Evolutionary conservation across 2,329 filamentous ascomycete species (phyloP).

Genomic region (Fusarium coicis): DNA sequence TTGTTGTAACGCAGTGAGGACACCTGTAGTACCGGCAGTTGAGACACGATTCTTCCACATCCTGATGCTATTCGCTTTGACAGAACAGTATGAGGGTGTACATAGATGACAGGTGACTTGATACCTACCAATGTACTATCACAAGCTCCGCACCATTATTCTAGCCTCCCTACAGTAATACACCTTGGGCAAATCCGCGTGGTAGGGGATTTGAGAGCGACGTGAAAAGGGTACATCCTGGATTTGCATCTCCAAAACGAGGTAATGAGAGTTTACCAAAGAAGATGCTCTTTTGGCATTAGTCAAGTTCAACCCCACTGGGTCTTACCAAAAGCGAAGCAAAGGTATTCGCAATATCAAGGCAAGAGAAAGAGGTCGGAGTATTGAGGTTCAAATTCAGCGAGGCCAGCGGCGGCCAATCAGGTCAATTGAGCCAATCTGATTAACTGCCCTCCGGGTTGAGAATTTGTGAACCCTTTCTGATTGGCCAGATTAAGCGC

Average conservation of each 20-base stretch:
- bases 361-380: neutral
- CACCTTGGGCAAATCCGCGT: too few species aligned
- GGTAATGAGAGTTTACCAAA: neutral
- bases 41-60: neutral
- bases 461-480: too few species aligned
- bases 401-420: too few species aligned
- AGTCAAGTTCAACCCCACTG: neutral
- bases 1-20: neutral
- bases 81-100: neutral
- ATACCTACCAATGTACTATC: neutral
- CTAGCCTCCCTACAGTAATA: neutral
- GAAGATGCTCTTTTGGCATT: too few species aligned
- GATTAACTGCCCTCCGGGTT: too few species aligned
- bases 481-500: neutral
- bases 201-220: too few species aligned
- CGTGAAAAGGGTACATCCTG: neutral
- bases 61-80: neutral
- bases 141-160: neutral
- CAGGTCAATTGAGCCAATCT: too few species aligned
- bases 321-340: neutral
- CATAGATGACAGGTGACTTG: neutral
- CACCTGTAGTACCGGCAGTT: neutral
- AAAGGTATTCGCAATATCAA: neutral
- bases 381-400: too few species aligned
- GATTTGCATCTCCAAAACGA: neutral